Conservation (phyloP, 805 yeast genomes). For the Candida ovalis region DNA sequence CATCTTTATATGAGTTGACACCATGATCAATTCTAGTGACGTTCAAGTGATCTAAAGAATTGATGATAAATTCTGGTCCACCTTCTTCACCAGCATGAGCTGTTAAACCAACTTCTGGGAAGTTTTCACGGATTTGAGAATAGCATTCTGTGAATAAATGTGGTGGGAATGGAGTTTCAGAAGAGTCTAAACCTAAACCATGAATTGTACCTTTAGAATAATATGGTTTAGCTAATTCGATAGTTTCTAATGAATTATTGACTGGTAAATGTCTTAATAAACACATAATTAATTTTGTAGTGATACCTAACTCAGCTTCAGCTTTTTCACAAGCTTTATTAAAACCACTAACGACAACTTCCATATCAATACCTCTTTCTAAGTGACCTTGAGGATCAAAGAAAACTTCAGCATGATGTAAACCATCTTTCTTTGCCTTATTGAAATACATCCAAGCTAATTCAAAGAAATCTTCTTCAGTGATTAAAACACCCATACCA, state of each 20-base stretch:
- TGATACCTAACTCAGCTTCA: constrained; percentile 51
- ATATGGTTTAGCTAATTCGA: constrained; percentile 48
- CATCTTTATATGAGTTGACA: constrained; percentile 56
- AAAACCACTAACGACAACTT: constrained; percentile 62
- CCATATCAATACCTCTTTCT: constrained; percentile 58
- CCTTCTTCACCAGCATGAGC: constrained; percentile 94
- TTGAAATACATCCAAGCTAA: constrained; percentile 71
- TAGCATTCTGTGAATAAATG: constrained; percentile 64
- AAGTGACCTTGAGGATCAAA: constrained; percentile 86
- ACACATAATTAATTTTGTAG: constrained; percentile 78
- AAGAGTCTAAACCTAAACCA: constrained; percentile 80
- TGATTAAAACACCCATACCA: constrained; percentile 71
- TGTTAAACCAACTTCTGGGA: constrained; percentile 58
- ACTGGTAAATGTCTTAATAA: constrained; percentile 72
- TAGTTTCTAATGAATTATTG: constrained; percentile 51
- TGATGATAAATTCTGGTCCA: constrained; percentile 60
- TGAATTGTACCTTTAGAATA: constrained; percentile 56
- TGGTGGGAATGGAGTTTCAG: constrained; percentile 79
- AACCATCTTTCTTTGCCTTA: constrained; percentile 55
- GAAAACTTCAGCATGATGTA: constrained; percentile 70
- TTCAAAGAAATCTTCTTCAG: constrained; percentile 70
- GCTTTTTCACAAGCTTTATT: constrained; percentile 66
- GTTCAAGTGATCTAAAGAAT: constrained; percentile 54
- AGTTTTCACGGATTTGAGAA: constrained; percentile 40
- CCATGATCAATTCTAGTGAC: constrained; percentile 82